A percentile compares a stretch with the other conserved stretches of the same genome.
Evolutionary conservation across 1,139 yeast genomes (phyloP).

Genomic region (Protomyces gravidus): DNA sequence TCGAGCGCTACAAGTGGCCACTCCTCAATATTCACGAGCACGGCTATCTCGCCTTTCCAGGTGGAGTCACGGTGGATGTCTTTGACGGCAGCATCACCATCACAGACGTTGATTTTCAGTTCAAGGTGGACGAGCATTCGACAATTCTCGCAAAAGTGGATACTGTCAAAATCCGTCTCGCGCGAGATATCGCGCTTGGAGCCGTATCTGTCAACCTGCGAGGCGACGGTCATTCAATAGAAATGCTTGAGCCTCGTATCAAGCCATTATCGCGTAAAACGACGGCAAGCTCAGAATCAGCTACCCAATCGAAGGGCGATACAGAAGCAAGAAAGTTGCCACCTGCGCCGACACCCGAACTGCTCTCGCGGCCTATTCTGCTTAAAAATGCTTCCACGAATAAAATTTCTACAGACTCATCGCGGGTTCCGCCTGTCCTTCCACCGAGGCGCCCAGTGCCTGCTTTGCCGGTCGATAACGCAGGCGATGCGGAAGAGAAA

Average conservation of each 20-base stretch:
- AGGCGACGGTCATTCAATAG: slow-evolving; percentile 10
- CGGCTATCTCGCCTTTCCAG: slow-evolving; percentile 11
- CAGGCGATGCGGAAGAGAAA: background rate
- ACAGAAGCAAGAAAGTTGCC: background rate
- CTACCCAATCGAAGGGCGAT: background rate
- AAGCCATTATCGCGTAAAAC: slow-evolving; percentile 1
- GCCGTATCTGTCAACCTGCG: slow-evolving; percentile 9
- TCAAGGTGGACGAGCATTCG: slow-evolving; percentile 9
- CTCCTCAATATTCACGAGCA: slow-evolving; percentile 12
- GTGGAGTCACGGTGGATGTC: slow-evolving; percentile 7
- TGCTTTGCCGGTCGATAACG: background rate
- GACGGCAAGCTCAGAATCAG: background rate
- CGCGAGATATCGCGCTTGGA: slow-evolving; percentile 5
- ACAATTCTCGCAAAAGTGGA: slow-evolving; percentile 16
- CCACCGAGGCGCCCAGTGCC: background rate
- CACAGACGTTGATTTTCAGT: slow-evolving; percentile 9
- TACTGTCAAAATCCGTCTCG: slow-evolving; percentile 6
- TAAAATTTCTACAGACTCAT: background rate
- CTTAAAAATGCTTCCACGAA: background rate
- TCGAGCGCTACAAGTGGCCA: slow-evolving; percentile 7
- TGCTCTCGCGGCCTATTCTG: slow-evolving; percentile 1
- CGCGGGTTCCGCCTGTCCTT: background rate
- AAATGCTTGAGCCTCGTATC: background rate
- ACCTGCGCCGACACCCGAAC: slow-evolving; percentile 8
- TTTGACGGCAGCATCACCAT: slow-evolving; percentile 6